Evolutionary conservation across 805 yeast genomes (phyloP).

Genomic region (Debaryomyces maramus): DNA sequence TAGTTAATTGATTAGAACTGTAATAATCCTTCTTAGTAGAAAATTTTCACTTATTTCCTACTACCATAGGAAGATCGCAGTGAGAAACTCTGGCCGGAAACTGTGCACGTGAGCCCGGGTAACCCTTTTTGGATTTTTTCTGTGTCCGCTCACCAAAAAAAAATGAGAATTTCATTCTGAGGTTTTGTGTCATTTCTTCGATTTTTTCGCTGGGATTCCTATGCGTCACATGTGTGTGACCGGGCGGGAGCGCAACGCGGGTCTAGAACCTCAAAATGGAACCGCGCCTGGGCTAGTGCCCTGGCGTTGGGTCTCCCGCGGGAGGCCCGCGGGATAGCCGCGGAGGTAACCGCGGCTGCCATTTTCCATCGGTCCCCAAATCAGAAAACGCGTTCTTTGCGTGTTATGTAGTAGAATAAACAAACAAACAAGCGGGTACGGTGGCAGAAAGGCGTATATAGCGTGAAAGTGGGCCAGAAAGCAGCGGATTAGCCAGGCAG

Average conservation of each 20-base stretch:
- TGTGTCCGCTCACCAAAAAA: too few species aligned
- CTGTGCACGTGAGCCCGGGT: not conserved
- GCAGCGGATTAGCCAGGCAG: too few species aligned
- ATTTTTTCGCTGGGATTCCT: not conserved
- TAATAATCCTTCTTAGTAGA: conserved; percentile 7
- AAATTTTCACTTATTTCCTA: conserved; percentile 16
- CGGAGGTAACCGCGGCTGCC: not conserved
- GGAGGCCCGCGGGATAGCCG: too few species aligned
- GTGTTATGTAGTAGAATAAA: not conserved
- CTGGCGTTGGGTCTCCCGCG: too few species aligned
- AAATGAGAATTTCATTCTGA: not conserved
- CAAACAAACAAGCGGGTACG: not conserved
- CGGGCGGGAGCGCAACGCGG: too few species aligned
- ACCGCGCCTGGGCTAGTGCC: too few species aligned
- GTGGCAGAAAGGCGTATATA: too few species aligned
- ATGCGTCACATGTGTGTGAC: too few species aligned
- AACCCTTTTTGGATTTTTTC: too few species aligned
- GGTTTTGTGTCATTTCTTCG: not conserved
- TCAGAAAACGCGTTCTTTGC: not conserved
- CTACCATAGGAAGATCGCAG: not conserved
- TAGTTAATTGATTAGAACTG: conserved; percentile 9
- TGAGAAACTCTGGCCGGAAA: too few species aligned
- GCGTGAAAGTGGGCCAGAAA: too few species aligned
- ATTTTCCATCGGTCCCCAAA: not conserved
- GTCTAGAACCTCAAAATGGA: too few species aligned